These are phyloP conservation scores for Ettlia oleoabundans DNA, from an alignment of 139 green algal genomes.

Conservation along the genomic window DNA sequence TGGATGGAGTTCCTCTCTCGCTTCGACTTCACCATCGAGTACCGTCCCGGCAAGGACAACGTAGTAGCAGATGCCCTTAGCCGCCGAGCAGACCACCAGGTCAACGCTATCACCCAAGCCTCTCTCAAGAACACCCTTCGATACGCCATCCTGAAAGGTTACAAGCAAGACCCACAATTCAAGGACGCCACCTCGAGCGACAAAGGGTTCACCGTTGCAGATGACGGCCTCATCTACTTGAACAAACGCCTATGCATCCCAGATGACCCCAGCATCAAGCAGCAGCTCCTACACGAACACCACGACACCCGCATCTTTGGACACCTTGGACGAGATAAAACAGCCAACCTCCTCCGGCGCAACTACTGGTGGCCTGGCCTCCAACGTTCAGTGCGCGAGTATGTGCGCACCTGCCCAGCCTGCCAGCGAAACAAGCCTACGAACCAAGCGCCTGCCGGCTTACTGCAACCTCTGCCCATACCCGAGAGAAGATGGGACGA, in stretches of 20 bases:
- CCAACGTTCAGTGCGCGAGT: background rate
- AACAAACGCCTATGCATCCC: slow-evolving; percentile 13
- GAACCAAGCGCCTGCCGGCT: background rate
- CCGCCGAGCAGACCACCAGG: background rate
- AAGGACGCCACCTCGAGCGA: background rate
- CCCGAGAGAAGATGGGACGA: slow-evolving; percentile 32
- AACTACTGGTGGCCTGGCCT: slow-evolving; percentile 43
- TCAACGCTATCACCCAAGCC: background rate
- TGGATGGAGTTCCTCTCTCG: slow-evolving; percentile 33
- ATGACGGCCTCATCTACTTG: slow-evolving; percentile 30
- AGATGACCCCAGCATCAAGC: background rate
- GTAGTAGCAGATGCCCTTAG: slow-evolving; percentile 50
- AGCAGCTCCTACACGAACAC: slow-evolving; percentile 1
- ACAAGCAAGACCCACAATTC: background rate
- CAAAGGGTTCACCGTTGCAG: background rate
- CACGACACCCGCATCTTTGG: slow-evolving; percentile 28
- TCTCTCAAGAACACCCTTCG: slow-evolving; percentile 7
- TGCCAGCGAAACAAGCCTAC: slow-evolving; percentile 50
- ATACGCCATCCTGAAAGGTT: background rate
- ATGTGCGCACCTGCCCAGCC: slow-evolving; percentile 29
- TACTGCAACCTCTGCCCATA: slow-evolving; percentile 39
- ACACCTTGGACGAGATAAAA: slow-evolving; percentile 27
- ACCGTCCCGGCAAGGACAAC: slow-evolving; percentile 52
- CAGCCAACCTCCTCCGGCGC: background rate
- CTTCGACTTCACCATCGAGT: slow-evolving; percentile 46